Percentiles rank a stretch among this genome's conserved stretches.
phyloP scores from a whole-genome alignment of 176 grass and related monocot species.

The Rhynchospora tenuis region DNA sequence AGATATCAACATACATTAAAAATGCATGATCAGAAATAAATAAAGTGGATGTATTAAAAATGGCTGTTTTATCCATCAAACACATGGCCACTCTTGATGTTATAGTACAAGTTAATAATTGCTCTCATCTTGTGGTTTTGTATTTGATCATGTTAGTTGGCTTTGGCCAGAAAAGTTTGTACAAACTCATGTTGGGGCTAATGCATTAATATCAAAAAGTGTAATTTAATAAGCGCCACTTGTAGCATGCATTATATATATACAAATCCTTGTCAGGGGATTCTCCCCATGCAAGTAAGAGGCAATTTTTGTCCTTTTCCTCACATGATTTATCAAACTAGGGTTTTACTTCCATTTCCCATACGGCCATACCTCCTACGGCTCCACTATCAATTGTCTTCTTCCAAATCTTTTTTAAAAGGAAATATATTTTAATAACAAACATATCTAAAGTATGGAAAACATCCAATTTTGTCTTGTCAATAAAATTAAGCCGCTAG shows the following conservation, averaged over 20 bases:
- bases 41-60: not conserved
- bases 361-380: not conserved
- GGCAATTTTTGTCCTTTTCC: conserved; percentile 2
- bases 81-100: conserved; percentile 7
- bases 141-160: conserved; percentile 27
- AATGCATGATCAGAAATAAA: not conserved
- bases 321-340: conserved; percentile 13
- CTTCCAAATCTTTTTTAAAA: not conserved
- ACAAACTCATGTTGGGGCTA: conserved; percentile 12
- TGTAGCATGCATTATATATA: not conserved
- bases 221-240: conserved; percentile 1
- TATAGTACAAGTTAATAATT: conserved; percentile 19
- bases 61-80: not conserved
- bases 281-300: conserved; percentile 8
- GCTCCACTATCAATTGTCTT: not conserved
- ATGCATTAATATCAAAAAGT: conserved; percentile 13
- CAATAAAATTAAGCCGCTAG: not conserved
- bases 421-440: not conserved
- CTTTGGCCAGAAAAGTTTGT: conserved; percentile 16
- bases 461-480: not conserved
- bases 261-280: not conserved
- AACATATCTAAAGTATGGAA: not conserved
- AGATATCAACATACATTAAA: not conserved
- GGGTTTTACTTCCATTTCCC: conserved; percentile 7
- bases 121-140: conserved; percentile 11